Conservation (phyloP, 768 basidiomycete genomes). For the Hemileccinum rubropunctum region DNA sequence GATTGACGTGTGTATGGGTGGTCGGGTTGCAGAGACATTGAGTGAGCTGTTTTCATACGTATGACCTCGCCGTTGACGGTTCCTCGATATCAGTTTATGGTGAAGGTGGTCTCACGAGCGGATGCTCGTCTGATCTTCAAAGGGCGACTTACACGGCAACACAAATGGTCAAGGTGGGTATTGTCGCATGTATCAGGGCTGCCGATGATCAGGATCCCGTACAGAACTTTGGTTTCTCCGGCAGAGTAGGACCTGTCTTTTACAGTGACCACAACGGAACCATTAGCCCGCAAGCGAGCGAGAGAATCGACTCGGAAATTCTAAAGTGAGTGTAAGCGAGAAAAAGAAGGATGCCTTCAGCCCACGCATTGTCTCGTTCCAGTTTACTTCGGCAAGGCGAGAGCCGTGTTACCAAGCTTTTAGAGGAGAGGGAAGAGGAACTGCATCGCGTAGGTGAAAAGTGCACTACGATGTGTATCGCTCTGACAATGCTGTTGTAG, state of each 20-base stretch:
- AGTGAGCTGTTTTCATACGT: conserved; percentile 42
- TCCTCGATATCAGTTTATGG: conserved; percentile 65
- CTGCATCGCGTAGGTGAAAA: conserved; percentile 59
- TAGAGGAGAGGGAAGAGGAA: conserved; percentile 68
- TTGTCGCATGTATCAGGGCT: neutral
- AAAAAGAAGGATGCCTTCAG: neutral
- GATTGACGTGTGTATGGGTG: conserved; percentile 93
- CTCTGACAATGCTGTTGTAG: conserved; percentile 40
- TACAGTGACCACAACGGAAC: conserved; percentile 69
- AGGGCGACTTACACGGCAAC: conserved; percentile 78
- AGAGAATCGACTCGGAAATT: conserved; percentile 88
- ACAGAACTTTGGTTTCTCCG: conserved; percentile 77
- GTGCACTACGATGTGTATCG: too few species aligned
- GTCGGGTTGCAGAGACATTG: conserved; percentile 92
- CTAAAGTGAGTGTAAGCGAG: conserved; percentile 51
- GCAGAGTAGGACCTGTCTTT: conserved; percentile 78
- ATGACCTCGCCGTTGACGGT: conserved; percentile 8
- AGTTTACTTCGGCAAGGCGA: conserved; percentile 71
- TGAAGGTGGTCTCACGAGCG: conserved; percentile 83
- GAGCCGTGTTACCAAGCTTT: conserved; percentile 57
- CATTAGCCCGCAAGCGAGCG: conserved; percentile 72
- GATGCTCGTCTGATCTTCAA: conserved; percentile 85
- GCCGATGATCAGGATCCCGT: neutral
- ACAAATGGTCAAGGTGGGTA: conserved; percentile 82
- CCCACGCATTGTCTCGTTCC: neutral